Evolutionary conservation across 495 filamentous ascomycete genomes (phyloP).

Genomic region (Astrothelium macrocarpum): DNA sequence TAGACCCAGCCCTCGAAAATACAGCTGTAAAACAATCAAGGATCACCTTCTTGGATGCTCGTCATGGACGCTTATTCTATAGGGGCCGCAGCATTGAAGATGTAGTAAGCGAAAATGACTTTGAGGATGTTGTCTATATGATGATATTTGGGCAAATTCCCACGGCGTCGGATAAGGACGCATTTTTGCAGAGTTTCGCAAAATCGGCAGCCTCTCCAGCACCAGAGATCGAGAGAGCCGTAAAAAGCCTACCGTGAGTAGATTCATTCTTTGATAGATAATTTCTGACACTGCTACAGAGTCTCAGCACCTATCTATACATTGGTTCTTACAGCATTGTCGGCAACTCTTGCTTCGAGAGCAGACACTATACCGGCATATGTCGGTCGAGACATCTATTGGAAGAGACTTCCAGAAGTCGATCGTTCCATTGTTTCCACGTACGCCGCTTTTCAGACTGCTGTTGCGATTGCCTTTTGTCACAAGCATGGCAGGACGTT

Average conservation of each 20-base stretch:
- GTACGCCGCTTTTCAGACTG: conserved; percentile 14
- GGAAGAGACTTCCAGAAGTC: not conserved
- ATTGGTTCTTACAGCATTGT: not conserved
- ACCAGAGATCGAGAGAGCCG: not conserved
- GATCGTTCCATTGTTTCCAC: not conserved
- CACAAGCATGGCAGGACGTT: not conserved
- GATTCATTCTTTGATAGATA: not conserved
- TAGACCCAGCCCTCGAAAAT: not conserved
- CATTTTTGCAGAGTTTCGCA: not conserved
- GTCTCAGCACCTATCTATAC: not conserved
- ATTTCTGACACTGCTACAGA: not conserved
- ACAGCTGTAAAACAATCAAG: not conserved
- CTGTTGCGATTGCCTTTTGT: conserved; percentile 11
- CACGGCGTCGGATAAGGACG: not conserved
- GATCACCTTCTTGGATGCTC: not conserved
- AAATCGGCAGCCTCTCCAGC: not conserved
- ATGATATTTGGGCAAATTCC: not conserved
- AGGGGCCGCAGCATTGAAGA: not conserved
- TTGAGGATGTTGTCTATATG: not conserved
- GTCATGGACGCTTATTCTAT: not conserved
- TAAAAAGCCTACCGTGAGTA: not conserved
- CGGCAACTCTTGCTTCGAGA: not conserved
- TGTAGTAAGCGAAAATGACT: not conserved
- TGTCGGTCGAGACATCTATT: not conserved
- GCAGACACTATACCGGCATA: not conserved